Evolutionary conservation across 2,329 filamentous ascomycete species (phyloP).

Genomic region (Paradendryphiella salina): DNA sequence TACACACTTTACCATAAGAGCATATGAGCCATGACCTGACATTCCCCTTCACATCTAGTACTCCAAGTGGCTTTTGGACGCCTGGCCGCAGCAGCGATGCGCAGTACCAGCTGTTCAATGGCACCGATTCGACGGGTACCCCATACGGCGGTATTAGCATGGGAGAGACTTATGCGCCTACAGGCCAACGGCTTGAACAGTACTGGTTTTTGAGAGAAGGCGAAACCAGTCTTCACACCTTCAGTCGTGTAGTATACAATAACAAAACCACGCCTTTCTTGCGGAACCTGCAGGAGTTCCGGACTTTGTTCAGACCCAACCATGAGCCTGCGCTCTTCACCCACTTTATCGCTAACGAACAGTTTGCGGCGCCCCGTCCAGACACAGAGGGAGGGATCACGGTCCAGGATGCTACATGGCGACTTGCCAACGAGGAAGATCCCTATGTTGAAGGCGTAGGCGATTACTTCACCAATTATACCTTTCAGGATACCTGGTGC

Average conservation of each 20-base stretch:
- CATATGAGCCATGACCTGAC: background rate
- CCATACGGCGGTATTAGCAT: constrained; percentile 63
- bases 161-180: constrained; percentile 61
- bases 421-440: constrained; percentile 59
- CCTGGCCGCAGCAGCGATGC: constrained; percentile 55
- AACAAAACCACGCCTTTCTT: constrained; percentile 61
- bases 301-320: constrained; percentile 64
- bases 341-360: constrained; percentile 60
- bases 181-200: constrained; percentile 63
- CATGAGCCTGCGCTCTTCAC: constrained; percentile 60
- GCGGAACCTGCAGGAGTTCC: constrained; percentile 63
- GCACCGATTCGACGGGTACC: constrained; percentile 55
- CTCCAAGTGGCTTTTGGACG: constrained; percentile 62
- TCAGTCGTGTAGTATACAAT: constrained; percentile 63
- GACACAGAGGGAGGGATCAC: constrained; percentile 49
- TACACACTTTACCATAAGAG: background rate
- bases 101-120: constrained; percentile 56
- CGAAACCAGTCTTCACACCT: constrained; percentile 65
- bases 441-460: constrained; percentile 60
- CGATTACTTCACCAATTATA: constrained; percentile 70
- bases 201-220: constrained; percentile 67
- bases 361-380: constrained; percentile 59
- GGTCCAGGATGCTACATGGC: constrained; percentile 68
- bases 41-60: constrained; percentile 36
- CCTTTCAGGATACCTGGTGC: constrained; percentile 62